phyloP scores from a whole-genome alignment of 805 yeast genomes.

The Sugiyamaella boreocaroliniensis region DNA sequence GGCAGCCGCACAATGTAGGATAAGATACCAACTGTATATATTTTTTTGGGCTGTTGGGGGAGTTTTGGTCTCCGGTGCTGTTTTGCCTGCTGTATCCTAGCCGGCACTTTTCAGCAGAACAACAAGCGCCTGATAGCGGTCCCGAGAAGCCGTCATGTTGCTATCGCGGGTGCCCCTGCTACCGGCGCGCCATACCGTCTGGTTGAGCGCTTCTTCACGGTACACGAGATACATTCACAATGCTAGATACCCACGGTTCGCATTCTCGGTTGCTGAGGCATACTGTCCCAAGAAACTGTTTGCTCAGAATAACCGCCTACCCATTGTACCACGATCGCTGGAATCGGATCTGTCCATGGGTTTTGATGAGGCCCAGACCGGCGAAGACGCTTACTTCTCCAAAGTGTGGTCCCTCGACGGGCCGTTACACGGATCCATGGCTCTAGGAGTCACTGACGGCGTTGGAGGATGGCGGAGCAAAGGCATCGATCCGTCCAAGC shows the following conservation, averaged over 20 bases:
- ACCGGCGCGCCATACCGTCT: too few species aligned
- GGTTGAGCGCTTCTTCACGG: too few species aligned
- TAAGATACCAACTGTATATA: too few species aligned
- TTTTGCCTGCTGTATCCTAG: background rate
- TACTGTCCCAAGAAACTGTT: constrained; percentile 11
- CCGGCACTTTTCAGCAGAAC: background rate
- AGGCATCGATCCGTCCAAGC: constrained; percentile 84
- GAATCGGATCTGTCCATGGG: background rate
- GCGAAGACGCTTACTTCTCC: constrained; percentile 5
- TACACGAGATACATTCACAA: background rate
- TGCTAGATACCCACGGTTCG: constrained; percentile 4
- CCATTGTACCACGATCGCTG: background rate
- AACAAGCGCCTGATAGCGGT: too few species aligned
- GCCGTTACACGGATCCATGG: constrained; percentile 14
- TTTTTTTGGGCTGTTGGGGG: too few species aligned
- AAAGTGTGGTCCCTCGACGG: constrained; percentile 2
- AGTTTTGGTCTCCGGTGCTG: background rate
- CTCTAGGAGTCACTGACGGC: constrained; percentile 61
- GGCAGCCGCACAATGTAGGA: too few species aligned
- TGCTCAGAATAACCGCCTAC: background rate
- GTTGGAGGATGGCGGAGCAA: constrained; percentile 97
- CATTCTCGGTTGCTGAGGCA: constrained; percentile 13
- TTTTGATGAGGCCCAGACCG: background rate
- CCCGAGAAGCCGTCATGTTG: too few species aligned
- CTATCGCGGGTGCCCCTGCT: too few species aligned